Evolutionary conservation across 768 basidiomycete species (phyloP).

Genomic region (Pilatotrama ljubarskyi): DNA sequence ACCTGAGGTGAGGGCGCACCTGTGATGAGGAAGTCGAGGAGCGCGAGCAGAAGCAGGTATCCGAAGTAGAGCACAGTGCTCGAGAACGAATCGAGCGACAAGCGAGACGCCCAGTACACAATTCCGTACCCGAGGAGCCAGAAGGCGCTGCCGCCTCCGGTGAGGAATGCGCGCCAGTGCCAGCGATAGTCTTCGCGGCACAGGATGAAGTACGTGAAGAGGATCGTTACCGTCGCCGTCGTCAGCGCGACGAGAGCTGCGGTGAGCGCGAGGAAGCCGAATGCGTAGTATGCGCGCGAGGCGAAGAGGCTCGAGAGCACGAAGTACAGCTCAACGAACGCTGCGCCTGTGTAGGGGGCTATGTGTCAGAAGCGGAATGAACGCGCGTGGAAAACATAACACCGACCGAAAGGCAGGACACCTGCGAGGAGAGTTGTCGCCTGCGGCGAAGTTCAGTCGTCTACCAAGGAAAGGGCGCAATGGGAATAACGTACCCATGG

Average conservation of each 20-base stretch:
- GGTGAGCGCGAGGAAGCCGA: slow-evolving; percentile 91
- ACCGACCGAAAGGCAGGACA: slow-evolving; percentile 83
- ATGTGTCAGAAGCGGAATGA: background rate
- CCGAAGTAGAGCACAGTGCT: slow-evolving; percentile 87
- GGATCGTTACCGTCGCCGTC: slow-evolving; percentile 87
- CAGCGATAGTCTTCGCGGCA: slow-evolving; percentile 98
- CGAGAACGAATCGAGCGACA: slow-evolving; percentile 81
- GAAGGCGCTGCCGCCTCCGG: slow-evolving; percentile 88
- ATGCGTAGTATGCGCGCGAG: slow-evolving; percentile 91
- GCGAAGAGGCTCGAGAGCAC: slow-evolving; percentile 90
- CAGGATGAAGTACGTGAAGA: slow-evolving; percentile 87
- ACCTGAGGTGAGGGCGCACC: slow-evolving; percentile 45
- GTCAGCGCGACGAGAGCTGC: slow-evolving; percentile 81
- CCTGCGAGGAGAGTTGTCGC: slow-evolving; percentile 81
- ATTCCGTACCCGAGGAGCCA: slow-evolving; percentile 90
- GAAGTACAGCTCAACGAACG: slow-evolving; percentile 94
- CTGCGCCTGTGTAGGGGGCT: slow-evolving; percentile 62
- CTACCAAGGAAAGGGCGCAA: slow-evolving; percentile 9
- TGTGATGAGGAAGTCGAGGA: slow-evolving; percentile 87
- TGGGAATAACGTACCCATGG: slow-evolving; percentile 59
- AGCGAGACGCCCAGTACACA: slow-evolving; percentile 84
- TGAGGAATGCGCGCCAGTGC: slow-evolving; percentile 96
- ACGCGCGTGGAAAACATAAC: no score
- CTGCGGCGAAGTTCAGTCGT: slow-evolving; percentile 30
- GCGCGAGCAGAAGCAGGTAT: slow-evolving; percentile 78